Conservation (phyloP, 805 yeast species). For the Saturnispora zaruensis region DNA sequence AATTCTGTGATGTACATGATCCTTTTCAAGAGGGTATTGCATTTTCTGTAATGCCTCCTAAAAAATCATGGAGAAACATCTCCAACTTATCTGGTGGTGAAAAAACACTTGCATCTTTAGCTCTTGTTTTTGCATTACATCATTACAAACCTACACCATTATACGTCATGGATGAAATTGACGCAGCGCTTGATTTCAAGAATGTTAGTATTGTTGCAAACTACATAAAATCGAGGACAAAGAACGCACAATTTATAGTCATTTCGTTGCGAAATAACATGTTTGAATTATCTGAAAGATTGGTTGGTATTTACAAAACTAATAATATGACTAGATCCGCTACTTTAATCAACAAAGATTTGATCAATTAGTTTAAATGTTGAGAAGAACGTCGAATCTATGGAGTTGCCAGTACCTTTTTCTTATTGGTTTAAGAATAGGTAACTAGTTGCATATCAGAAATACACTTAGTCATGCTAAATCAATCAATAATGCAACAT, state of each 20-base stretch:
- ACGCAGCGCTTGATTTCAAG: slow-evolving; percentile 95
- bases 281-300: slow-evolving; percentile 92
- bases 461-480: too few relatives aligned
- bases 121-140: slow-evolving; percentile 92
- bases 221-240: slow-evolving; percentile 90
- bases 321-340: slow-evolving; percentile 85
- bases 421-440: too few relatives aligned
- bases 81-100: slow-evolving; percentile 96
- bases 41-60: slow-evolving; percentile 98
- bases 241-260: slow-evolving; percentile 93
- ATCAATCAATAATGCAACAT: too few relatives aligned
- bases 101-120: slow-evolving; percentile 88
- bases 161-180: slow-evolving; percentile 98
- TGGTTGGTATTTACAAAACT: slow-evolving; percentile 93
- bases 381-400: too few relatives aligned
- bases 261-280: slow-evolving; percentile 92
- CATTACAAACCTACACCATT: slow-evolving; percentile 94
- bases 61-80: slow-evolving; percentile 94
- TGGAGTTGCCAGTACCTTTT: too few relatives aligned
- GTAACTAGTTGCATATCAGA: too few relatives aligned
- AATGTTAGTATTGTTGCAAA: slow-evolving; percentile 97
- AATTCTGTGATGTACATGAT: slow-evolving; percentile 88
- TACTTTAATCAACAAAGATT: slow-evolving; percentile 59
- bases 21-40: slow-evolving; percentile 97
- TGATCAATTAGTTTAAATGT: slow-evolving; percentile 4